Evolutionary conservation across 768 basidiomycete genomes (phyloP).

Genomic region (Lenzites betulinus): DNA sequence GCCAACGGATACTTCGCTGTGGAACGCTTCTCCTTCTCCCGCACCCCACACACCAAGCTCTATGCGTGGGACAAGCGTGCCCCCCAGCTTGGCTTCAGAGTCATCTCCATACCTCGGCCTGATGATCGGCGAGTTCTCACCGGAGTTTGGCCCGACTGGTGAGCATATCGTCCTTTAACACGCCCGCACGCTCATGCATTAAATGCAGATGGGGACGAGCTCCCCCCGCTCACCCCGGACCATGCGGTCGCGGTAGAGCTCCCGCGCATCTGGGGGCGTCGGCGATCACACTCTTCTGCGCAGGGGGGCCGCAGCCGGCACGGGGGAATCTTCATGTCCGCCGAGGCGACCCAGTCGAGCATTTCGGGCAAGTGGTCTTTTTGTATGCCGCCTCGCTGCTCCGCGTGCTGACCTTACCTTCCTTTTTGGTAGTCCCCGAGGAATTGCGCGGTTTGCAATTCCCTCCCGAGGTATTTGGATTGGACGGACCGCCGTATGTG

Average conservation of each 20-base stretch:
- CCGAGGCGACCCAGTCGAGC: slow-evolving; percentile 4
- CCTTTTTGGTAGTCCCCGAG: slow-evolving; percentile 7
- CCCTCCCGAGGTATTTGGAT: slow-evolving; percentile 1
- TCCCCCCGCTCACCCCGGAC: slow-evolving; percentile 7
- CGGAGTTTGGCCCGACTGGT: neutral
- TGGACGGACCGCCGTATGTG: neutral
- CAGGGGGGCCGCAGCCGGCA: neutral
- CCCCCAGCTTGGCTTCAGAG: slow-evolving; percentile 8
- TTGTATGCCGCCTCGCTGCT: neutral
- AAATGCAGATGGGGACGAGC: slow-evolving; percentile 3
- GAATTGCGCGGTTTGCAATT: neutral
- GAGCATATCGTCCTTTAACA: neutral
- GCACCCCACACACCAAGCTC: slow-evolving; percentile 3
- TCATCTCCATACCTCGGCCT: slow-evolving; percentile 5
- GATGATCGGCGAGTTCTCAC: slow-evolving; percentile 7
- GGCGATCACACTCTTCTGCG: slow-evolving; percentile 2
- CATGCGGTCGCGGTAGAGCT: neutral
- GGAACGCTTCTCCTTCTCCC: neutral
- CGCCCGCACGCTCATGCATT: neutral
- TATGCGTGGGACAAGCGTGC: slow-evolving; percentile 6
- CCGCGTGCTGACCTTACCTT: slow-evolving; percentile 3
- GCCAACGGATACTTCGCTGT: neutral
- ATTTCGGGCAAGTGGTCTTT: slow-evolving; percentile 3
- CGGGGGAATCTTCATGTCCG: neutral
- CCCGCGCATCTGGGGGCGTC: neutral